These are phyloP conservation scores for Phanerochaete sordida DNA, from an alignment of 768 basidiomycete genomes.

Conservation along the genomic window DNA sequence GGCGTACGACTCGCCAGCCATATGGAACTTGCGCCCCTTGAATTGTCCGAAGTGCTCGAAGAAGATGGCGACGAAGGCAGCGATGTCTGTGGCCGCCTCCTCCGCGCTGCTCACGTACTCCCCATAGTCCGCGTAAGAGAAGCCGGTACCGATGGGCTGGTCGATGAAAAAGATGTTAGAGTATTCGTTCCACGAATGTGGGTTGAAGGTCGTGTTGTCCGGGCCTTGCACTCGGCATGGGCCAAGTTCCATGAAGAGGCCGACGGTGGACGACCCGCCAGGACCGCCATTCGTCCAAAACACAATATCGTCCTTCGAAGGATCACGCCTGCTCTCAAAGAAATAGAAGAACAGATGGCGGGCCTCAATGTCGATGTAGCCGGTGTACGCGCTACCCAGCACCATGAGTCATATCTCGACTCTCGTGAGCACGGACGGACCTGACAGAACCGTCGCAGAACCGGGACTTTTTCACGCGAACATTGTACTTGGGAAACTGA, in stretches of 20 bases:
- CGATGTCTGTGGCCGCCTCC: slow-evolving; percentile 64
- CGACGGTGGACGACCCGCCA: slow-evolving; percentile 26
- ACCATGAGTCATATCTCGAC: background rate
- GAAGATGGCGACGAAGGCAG: slow-evolving; percentile 64
- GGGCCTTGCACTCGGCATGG: slow-evolving; percentile 60
- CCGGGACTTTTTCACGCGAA: slow-evolving; percentile 37
- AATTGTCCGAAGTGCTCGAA: slow-evolving; percentile 68
- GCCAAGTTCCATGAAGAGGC: slow-evolving; percentile 51
- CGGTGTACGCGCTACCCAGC: slow-evolving; percentile 4
- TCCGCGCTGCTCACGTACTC: slow-evolving; percentile 59
- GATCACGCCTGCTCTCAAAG: slow-evolving; percentile 40
- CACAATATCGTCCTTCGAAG: slow-evolving; percentile 27
- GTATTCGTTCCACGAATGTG: slow-evolving; percentile 60
- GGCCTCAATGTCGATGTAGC: slow-evolving; percentile 59
- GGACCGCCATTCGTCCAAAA: slow-evolving; percentile 36
- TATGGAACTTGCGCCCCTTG: slow-evolving; percentile 46
- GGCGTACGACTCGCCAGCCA: slow-evolving; percentile 46
- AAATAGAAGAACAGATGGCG: slow-evolving; percentile 45
- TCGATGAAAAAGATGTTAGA: slow-evolving; percentile 49
- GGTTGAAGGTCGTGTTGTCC: slow-evolving; percentile 49
- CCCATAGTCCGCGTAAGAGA: slow-evolving; percentile 45
- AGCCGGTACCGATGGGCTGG: slow-evolving; percentile 31
- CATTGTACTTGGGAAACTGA: slow-evolving; percentile 39
- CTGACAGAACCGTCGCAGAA: slow-evolving; percentile 40
- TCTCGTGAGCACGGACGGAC: slow-evolving; percentile 10